These are phyloP conservation scores for Beauveria bassiana DNA, from an alignment of 2,329 filamentous ascomycete genomes.

Conservation along the genomic window DNA sequence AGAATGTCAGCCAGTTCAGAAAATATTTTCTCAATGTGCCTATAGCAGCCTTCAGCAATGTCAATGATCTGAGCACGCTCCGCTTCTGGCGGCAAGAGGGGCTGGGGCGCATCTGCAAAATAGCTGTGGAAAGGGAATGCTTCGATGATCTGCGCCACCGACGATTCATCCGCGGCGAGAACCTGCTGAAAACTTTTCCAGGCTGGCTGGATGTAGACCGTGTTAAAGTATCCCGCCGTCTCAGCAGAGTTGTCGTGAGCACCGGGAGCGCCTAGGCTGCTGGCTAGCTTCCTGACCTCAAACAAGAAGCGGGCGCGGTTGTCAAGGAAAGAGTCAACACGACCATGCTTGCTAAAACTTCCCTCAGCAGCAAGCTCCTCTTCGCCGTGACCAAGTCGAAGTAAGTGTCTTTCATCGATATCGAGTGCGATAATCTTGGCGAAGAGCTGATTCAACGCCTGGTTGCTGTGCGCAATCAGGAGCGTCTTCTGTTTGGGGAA, in stretches of 20 bases:
- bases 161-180: conserved; percentile 47
- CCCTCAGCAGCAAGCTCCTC: conserved; percentile 82
- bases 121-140: conserved; percentile 84
- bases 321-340: conserved; percentile 91
- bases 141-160: conserved; percentile 54
- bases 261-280: conserved; percentile 77
- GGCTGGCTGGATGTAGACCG: conserved; percentile 78
- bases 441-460: conserved; percentile 94
- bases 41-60: conserved; percentile 74
- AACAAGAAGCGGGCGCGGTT: conserved; percentile 70
- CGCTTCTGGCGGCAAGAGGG: conserved; percentile 64
- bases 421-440: conserved; percentile 95
- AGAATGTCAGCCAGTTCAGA: conserved; percentile 85
- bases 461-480: conserved; percentile 93
- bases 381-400: conserved; percentile 89
- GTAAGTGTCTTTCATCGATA: conserved; percentile 88
- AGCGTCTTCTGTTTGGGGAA: conserved; percentile 89
- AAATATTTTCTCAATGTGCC: conserved; percentile 85
- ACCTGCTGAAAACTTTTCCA: conserved; percentile 74
- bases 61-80: conserved; percentile 64
- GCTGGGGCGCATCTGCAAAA: conserved; percentile 81
- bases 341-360: conserved; percentile 88
- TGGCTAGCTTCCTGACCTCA: conserved; percentile 80
- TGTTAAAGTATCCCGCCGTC: conserved; percentile 94
- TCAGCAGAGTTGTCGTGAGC: conserved; percentile 96